These are phyloP conservation scores for Monilinia polystroma DNA, from an alignment of 2,329 filamentous ascomycete species.

Conservation along the genomic window DNA sequence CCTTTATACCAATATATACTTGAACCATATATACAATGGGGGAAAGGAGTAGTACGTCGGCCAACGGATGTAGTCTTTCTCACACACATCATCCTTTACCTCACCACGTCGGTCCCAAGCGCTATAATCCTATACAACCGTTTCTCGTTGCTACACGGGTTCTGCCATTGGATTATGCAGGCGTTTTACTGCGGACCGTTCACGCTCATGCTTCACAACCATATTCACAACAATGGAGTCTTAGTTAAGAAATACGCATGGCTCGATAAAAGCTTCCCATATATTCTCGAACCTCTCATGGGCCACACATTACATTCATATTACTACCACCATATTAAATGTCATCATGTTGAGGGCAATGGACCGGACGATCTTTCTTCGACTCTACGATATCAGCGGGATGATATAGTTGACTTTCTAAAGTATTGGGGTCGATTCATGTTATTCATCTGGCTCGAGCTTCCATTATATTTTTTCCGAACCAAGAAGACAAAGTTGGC, in stretches of 20 bases:
- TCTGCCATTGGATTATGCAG: constrained; percentile 65
- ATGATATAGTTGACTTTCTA: constrained; percentile 64
- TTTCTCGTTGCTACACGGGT: constrained; percentile 67
- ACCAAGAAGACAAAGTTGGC: constrained; percentile 59
- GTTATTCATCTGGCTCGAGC: constrained; percentile 70
- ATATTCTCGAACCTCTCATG: constrained; percentile 72
- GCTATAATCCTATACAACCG: constrained; percentile 62
- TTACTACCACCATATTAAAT: constrained; percentile 83
- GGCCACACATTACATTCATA: constrained; percentile 85
- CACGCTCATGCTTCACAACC: constrained; percentile 81
- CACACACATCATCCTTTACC: constrained; percentile 72
- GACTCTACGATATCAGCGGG: constrained; percentile 74
- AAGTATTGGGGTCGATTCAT: constrained; percentile 72
- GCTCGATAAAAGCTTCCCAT: constrained; percentile 68
- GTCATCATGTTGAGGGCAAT: constrained; percentile 80
- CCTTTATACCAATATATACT: constrained; percentile 24
- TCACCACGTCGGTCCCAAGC: constrained; percentile 67
- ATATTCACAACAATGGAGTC: constrained; percentile 75
- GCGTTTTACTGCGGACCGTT: constrained; percentile 70
- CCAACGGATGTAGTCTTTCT: constrained; percentile 71
- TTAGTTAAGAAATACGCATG: constrained; percentile 53
- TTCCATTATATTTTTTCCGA: constrained; percentile 69
- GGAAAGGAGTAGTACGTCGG: constrained; percentile 30
- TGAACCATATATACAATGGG: constrained; percentile 30
- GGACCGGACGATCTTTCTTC: constrained; percentile 74